Evolutionary conservation across 805 yeast genomes (phyloP).

Genomic region (Yarrowia bubula): DNA sequence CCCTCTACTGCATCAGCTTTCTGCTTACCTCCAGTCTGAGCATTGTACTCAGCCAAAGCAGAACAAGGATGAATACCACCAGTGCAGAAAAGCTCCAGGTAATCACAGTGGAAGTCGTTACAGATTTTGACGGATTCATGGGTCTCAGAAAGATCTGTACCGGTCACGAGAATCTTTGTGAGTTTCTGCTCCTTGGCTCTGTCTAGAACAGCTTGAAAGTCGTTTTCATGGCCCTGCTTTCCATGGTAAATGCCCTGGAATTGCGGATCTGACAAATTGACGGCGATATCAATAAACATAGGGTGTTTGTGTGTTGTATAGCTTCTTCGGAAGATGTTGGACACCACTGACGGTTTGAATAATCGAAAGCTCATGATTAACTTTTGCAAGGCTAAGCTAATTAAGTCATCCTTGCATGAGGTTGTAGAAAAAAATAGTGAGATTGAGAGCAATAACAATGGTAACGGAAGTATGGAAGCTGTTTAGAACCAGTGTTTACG

Average conservation of each 20-base stretch:
- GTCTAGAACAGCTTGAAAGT: slow-evolving; percentile 58
- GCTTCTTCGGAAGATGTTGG: not conserved
- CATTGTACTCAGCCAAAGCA: slow-evolving; percentile 53
- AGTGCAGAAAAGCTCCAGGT: slow-evolving; percentile 53
- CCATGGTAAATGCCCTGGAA: slow-evolving; percentile 79
- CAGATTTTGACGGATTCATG: slow-evolving; percentile 59
- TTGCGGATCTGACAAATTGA: slow-evolving; percentile 87
- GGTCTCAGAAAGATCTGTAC: slow-evolving; percentile 72
- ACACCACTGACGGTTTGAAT: not conserved
- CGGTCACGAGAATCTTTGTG: slow-evolving; percentile 71
- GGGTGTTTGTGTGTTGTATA: slow-evolving; percentile 14
- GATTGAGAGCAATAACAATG: not conserved
- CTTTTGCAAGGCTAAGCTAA: not conserved
- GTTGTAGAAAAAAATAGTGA: not conserved
- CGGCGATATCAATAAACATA: slow-evolving; percentile 49
- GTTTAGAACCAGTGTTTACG: no score
- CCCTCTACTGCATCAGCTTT: slow-evolving; percentile 30
- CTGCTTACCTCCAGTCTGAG: slow-evolving; percentile 33
- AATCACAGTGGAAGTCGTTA: slow-evolving; percentile 37
- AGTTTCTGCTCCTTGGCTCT: slow-evolving; percentile 70
- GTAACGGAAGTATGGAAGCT: no score
- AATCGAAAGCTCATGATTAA: slow-evolving; percentile 6
- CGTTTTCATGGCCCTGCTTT: slow-evolving; percentile 63
- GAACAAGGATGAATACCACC: slow-evolving; percentile 96
- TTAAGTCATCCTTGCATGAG: not conserved